These are phyloP conservation scores for Ceratorhiza oryzae-sativae DNA, from an alignment of 1,284 basidiomycete species.

Conservation along the genomic window DNA sequence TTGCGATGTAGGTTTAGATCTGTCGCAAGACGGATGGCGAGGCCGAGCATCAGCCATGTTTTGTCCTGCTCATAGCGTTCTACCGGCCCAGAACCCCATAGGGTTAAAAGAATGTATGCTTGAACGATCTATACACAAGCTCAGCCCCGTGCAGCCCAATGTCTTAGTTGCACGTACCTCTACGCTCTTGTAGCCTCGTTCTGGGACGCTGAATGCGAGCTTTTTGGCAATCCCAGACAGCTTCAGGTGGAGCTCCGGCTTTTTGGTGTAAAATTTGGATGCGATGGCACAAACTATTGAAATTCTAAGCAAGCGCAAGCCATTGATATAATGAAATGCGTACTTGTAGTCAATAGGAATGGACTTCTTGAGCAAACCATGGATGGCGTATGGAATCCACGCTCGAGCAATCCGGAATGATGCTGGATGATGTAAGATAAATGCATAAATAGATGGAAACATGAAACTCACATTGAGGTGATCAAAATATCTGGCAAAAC, in stretches of 20 bases:
- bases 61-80: slow-evolving; percentile 96
- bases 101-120: slow-evolving; percentile 80
- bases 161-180: slow-evolving; percentile 65
- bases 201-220: slow-evolving; percentile 88
- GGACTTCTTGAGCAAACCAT: slow-evolving; percentile 91
- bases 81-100: slow-evolving; percentile 91
- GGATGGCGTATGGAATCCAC: slow-evolving; percentile 88
- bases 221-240: slow-evolving; percentile 87
- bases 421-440: slow-evolving; percentile 54
- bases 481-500: slow-evolving; percentile 68
- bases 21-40: slow-evolving; percentile 77
- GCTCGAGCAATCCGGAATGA: slow-evolving; percentile 78
- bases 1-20: slow-evolving; percentile 96
- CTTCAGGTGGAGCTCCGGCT: slow-evolving; percentile 82
- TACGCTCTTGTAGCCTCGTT: slow-evolving; percentile 89
- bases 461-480: slow-evolving; percentile 68
- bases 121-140: slow-evolving; percentile 68
- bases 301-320: slow-evolving; percentile 32
- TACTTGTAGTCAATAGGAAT: slow-evolving; percentile 90
- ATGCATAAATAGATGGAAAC: background rate
- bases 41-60: slow-evolving; percentile 83
- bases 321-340: slow-evolving; percentile 49
- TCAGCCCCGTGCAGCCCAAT: no score
- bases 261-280: slow-evolving; percentile 84
- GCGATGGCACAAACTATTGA: slow-evolving; percentile 88